Percentiles rank a stretch among this genome's conserved stretches.
These are phyloP conservation scores for Cryphonectria carpinicola DNA, from an alignment of 2,329 filamentous ascomycete genomes.

Conservation along the genomic window DNA sequence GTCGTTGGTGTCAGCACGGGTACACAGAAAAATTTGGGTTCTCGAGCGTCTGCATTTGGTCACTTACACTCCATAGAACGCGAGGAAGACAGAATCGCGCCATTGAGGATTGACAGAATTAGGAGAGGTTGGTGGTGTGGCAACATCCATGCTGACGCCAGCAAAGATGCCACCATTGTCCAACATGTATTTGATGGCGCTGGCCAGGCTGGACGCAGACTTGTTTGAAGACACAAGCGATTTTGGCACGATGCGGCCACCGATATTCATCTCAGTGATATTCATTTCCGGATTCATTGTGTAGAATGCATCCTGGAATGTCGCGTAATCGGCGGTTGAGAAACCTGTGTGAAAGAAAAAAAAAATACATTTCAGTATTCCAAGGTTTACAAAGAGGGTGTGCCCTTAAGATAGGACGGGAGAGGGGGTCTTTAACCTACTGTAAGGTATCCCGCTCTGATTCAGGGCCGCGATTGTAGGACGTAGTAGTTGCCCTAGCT, in stretches of 20 bases:
- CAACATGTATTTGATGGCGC: background rate
- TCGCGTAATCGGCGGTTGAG: background rate
- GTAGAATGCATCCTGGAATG: background rate
- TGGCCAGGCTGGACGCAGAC: background rate
- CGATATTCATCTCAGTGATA: conserved; percentile 8
- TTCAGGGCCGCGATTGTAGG: conserved; percentile 1
- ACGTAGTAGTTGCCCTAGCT: background rate
- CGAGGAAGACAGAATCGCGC: conserved; percentile 12
- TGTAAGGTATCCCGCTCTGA: conserved; percentile 6
- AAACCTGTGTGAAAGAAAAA: background rate
- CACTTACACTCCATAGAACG: conserved; percentile 13
- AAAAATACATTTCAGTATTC: background rate
- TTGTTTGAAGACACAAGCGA: background rate
- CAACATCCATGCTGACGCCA: conserved; percentile 8
- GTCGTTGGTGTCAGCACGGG: background rate
- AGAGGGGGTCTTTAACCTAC: background rate
- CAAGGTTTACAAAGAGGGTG: background rate
- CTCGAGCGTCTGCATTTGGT: background rate
- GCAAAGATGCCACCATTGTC: conserved; percentile 2
- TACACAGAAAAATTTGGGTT: accelerated
- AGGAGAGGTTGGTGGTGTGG: background rate
- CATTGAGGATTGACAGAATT: conserved; percentile 14
- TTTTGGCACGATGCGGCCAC: conserved; percentile 16
- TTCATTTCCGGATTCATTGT: conserved; percentile 14
- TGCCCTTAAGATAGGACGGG: background rate